Base-by-base conservation (phyloP, 352 stramenopile genomes). In the Phytophthora citricola region DNA sequence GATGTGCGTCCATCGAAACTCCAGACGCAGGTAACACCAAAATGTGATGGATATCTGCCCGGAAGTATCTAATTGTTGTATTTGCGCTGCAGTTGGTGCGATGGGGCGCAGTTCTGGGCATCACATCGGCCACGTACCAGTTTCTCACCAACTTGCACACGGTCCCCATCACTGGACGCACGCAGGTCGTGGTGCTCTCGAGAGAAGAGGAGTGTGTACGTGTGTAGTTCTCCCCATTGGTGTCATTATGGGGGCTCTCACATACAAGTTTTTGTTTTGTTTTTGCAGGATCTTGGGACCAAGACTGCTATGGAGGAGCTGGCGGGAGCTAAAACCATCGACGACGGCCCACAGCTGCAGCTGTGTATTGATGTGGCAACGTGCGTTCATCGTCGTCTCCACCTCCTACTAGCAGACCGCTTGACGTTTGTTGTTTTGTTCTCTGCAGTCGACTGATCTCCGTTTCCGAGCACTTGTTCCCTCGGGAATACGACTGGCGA, bases 61-160 rank as follows among this genome's bases (percentile, higher is more conserved):
- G 38, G 26, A 44, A 49, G 24, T 40, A 2, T 46, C 39, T 40
- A 54, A 55, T 39, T 45, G 4, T 17, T 34, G 5, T 31, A 43
- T 8, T 41, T 32, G 1, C 54, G 2, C 14, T 31, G 14, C 58
- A 84, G 76, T 43, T 89, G 20, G 69, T 83, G 63, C 61, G 77
- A 12, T 85, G 69, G 75, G 72, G 76, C 4, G 45, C 67, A 4
- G 64, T 66, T 48, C 60, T 89, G 31, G 76, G 62, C 5, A 71
- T 87, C 31, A 63, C 66, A 0, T 73, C 83, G 38, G 83, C 83
- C 20, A 59, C 74, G 39, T 89, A 90, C 47, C 83, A 91, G 64
- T 91, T 91, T 54, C 45, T 87, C 36, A 89, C 73, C 17, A 91
- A 91, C 58, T 59, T 91, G 53, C 80, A 87, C 71, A 83, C 68